Evolutionary conservation across 1,139 yeast species (phyloP).

Genomic region (Diutina scorzettiae): DNA sequence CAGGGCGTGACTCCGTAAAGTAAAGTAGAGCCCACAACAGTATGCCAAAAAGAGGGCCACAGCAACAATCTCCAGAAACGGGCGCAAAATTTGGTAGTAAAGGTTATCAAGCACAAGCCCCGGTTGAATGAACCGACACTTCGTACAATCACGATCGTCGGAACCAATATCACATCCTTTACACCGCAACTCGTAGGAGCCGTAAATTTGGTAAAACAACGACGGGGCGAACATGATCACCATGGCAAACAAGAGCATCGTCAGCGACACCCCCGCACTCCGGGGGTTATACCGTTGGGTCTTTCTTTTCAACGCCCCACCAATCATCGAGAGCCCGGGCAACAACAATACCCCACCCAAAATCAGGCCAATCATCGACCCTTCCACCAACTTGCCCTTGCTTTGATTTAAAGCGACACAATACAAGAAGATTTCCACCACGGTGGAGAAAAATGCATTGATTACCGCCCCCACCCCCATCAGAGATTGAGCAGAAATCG

Average conservation of each 20-base stretch:
- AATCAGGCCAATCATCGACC: constrained; percentile 92
- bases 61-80: constrained; percentile 77
- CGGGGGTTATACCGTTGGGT: constrained; percentile 94
- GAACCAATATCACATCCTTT: constrained; percentile 24
- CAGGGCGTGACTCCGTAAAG: constrained; percentile 92
- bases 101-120: constrained; percentile 53
- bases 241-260: constrained; percentile 86
- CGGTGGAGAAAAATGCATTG: constrained; percentile 92
- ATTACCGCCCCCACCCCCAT: constrained; percentile 99
- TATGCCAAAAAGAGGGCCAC: constrained; percentile 72
- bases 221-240: constrained; percentile 93
- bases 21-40: constrained; percentile 83
- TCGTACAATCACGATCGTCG: constrained; percentile 35
- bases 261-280: constrained; percentile 94
- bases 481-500: constrained; percentile 94
- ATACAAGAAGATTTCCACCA: constrained; percentile 85
- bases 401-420: constrained; percentile 82
- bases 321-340: constrained; percentile 96
- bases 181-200: constrained; percentile 74
- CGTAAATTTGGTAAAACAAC: constrained; percentile 79
- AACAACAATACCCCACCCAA: constrained; percentile 82
- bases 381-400: constrained; percentile 88
- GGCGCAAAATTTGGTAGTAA: constrained; percentile 57
- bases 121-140: constrained; percentile 72
- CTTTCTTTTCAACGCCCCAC: constrained; percentile 83